Conservation (phyloP, 805 yeast species). For the Cyberlindnera petersonii region DNA sequence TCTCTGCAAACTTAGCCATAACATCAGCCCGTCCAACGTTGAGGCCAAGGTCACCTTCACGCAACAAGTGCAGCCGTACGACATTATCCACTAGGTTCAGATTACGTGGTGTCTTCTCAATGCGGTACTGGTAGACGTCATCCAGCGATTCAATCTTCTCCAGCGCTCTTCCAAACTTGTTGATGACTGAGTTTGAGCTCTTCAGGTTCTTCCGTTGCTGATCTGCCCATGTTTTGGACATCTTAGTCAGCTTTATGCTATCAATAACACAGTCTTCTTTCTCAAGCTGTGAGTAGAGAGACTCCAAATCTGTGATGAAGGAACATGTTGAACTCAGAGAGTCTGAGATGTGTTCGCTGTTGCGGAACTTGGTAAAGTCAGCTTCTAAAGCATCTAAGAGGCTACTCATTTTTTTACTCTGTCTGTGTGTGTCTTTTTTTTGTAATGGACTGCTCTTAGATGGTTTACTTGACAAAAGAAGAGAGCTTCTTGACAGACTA, state of each 20-base stretch:
- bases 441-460: background rate
- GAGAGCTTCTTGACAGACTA: too few species aligned
- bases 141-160: constrained; percentile 32
- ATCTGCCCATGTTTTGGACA: constrained; percentile 29
- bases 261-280: constrained; percentile 2
- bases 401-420: background rate
- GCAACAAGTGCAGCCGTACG: constrained; percentile 41
- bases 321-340: constrained; percentile 6
- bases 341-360: constrained; percentile 6
- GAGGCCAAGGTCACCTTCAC: constrained; percentile 41
- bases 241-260: background rate
- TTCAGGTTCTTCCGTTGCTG: constrained; percentile 28
- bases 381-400: constrained; percentile 1
- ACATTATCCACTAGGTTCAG: constrained; percentile 35
- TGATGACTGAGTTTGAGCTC: constrained; percentile 23
- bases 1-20: constrained; percentile 28
- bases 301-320: constrained; percentile 9
- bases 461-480: too few species aligned
- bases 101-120: constrained; percentile 23
- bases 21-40: constrained; percentile 28
- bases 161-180: constrained; percentile 29
- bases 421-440: too few species aligned
- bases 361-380: constrained; percentile 4
- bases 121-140: constrained; percentile 32
- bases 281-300: constrained; percentile 1